These are phyloP conservation scores for Purpureocillium lavendulum DNA, from an alignment of 2,329 filamentous ascomycete species.

Conservation along the genomic window DNA sequence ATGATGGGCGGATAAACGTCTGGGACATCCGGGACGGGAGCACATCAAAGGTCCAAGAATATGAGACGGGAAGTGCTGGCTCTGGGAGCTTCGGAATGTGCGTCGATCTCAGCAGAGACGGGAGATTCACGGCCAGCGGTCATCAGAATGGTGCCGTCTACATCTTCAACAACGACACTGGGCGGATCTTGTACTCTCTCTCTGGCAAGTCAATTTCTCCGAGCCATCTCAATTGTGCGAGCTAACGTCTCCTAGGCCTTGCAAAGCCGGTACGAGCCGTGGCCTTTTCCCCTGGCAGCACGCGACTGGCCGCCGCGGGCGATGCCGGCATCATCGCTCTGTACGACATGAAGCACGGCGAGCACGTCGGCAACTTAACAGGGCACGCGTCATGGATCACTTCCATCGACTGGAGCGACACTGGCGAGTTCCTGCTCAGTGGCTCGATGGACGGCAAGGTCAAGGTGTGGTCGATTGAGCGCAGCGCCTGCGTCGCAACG, in stretches of 20 bases:
- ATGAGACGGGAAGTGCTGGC: slow-evolving; percentile 62
- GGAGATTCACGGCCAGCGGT: slow-evolving; percentile 79
- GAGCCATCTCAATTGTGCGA: slow-evolving; percentile 1
- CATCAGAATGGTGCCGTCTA: slow-evolving; percentile 90
- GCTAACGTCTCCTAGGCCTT: slow-evolving; percentile 46
- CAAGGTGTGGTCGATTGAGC: slow-evolving; percentile 91
- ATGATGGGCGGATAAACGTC: slow-evolving; percentile 81
- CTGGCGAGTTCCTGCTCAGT: slow-evolving; percentile 83
- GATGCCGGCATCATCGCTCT: slow-evolving; percentile 83
- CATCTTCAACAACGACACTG: slow-evolving; percentile 89
- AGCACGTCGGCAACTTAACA: slow-evolving; percentile 78
- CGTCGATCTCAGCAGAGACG: slow-evolving; percentile 73
- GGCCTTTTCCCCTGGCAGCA: slow-evolving; percentile 79
- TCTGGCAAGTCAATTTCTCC: slow-evolving; percentile 48
- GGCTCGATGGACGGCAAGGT: slow-evolving; percentile 88
- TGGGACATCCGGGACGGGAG: slow-evolving; percentile 61
- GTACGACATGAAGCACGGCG: slow-evolving; percentile 86
- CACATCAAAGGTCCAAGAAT: slow-evolving; percentile 63
- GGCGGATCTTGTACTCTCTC: slow-evolving; percentile 76
- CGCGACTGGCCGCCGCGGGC: slow-evolving; percentile 79
- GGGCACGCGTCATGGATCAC: slow-evolving; percentile 85
- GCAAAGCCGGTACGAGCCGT: slow-evolving; percentile 80
- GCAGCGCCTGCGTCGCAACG: slow-evolving; percentile 78
- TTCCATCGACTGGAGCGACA: slow-evolving; percentile 85
- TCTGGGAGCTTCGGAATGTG: slow-evolving; percentile 87